Conservation (phyloP, 2,329 filamentous ascomycete genomes). For the Beauveria pseudobassiana region DNA sequence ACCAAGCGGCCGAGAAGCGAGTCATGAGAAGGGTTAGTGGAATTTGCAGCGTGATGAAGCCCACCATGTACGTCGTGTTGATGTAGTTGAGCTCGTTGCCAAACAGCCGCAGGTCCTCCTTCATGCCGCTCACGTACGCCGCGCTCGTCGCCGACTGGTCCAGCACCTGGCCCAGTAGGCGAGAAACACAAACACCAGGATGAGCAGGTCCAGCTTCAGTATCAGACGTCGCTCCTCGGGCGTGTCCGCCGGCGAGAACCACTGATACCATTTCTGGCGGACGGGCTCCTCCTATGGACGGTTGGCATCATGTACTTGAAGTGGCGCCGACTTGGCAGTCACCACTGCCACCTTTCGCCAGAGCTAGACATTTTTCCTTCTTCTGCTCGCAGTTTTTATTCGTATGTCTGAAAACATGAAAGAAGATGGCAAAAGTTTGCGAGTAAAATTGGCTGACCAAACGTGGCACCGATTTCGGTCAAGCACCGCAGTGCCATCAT, state of each 20-base stretch:
- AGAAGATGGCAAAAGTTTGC: too few species aligned
- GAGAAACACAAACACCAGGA: slow-evolving; percentile 49
- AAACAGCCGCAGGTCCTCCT: slow-evolving; percentile 42
- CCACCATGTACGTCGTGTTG: slow-evolving; percentile 25
- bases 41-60: slow-evolving; percentile 15
- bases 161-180: slow-evolving; percentile 49
- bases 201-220: slow-evolving; percentile 46
- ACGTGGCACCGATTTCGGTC: background rate
- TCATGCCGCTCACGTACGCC: slow-evolving; percentile 32
- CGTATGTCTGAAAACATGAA: too few species aligned
- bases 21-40: slow-evolving; percentile 17
- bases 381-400: background rate
- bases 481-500: background rate
- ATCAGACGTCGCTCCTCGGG: slow-evolving; percentile 32
- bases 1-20: slow-evolving; percentile 15
- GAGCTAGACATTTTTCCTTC: background rate
- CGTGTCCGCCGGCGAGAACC: slow-evolving; percentile 43
- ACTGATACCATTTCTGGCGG: slow-evolving; percentile 30
- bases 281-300: background rate
- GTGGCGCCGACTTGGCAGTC: background rate
- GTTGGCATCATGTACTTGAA: background rate
- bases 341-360: background rate
- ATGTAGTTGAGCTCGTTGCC: slow-evolving; percentile 46
- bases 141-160: slow-evolving; percentile 16
- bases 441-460: background rate